Base-by-base conservation (phyloP, 257 asterid genomes). In the Solanum pimpinellifolium region DNA sequence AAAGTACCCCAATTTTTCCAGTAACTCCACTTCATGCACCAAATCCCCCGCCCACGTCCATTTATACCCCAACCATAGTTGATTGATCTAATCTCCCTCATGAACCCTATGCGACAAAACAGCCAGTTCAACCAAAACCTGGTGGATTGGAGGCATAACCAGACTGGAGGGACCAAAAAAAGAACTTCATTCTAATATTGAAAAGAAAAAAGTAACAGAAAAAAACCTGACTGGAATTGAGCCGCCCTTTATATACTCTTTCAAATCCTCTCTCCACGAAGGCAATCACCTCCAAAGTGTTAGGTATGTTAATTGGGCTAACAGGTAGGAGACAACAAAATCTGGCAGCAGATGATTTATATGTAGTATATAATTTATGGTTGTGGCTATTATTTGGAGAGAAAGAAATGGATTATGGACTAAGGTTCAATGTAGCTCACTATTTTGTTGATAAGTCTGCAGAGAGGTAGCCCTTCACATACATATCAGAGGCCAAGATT, bases 241-340 rank as follows among this genome's bases (percentile, higher is more conserved):
- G 93, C 74, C 90, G 92, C 60, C 98, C 99, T 93, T 93, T 95
- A 72, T 97, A 95, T 47, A 95, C 99, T 90, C 97, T 91, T 69
- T 98, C 99, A 77, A 95, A 97, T 62, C 99, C 98, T 86, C 99
- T 95, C 97, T 62, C 99, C 99, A 75, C 95, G 87, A 41, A 94
- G 93, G 88, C 91, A 93, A 69, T 93, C 97, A 29, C 93, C 90
- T 12, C 94, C 93, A 83, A 97, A 97, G 76, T 97, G 65, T 56
- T 20, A 20, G 65, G 65, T 56, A 56, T 56, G 65, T 7, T 56
- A 56, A 18, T 23, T 56, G 65, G 25, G 65, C 62, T 6, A 52
- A 18, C 62, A 52, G 62, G 62, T 52, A 52, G 62, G 62, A 11
- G 62, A 52, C n/a, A 52, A 52, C 62, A 52, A 52, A 52, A 52